A percentile compares a stretch with the other conserved stretches of the same genome.
Evolutionary conservation across 176 grass and related monocot species (phyloP).

Genomic region (Ananas comosus): DNA sequence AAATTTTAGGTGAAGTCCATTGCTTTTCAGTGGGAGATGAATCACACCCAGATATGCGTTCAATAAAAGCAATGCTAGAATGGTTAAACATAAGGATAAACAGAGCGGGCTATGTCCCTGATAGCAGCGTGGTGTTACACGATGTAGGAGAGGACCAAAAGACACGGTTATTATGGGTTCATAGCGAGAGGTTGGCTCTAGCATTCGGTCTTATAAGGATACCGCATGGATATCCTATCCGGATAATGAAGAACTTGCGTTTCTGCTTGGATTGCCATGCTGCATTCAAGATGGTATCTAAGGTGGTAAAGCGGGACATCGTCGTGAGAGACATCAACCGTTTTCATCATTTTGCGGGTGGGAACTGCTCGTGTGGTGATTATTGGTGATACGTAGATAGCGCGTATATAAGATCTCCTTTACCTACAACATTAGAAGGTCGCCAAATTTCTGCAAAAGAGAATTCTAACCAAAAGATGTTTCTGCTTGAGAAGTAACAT

Average conservation of each 20-base stretch:
- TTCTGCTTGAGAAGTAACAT: not conserved
- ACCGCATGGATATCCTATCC: slow-evolving; percentile 8
- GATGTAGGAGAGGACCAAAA: slow-evolving; percentile 18
- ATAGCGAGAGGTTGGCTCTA: slow-evolving; percentile 23
- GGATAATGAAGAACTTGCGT: slow-evolving; percentile 22
- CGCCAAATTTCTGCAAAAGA: not conserved
- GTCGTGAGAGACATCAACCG: slow-evolving; percentile 15
- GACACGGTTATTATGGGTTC: slow-evolving; percentile 11
- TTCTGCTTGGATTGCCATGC: slow-evolving; percentile 24
- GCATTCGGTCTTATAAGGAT: slow-evolving; percentile 18
- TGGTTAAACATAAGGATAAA: slow-evolving; percentile 17
- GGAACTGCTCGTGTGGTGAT: slow-evolving; percentile 26
- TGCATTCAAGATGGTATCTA: slow-evolving; percentile 17
- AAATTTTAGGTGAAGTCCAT: slow-evolving; percentile 18
- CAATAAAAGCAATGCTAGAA: slow-evolving; percentile 18
- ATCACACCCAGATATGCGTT: slow-evolving; percentile 16
- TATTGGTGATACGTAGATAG: slow-evolving; percentile 12
- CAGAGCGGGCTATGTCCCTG: slow-evolving; percentile 18
- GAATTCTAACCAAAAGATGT: not conserved
- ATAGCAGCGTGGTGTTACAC: slow-evolving; percentile 15
- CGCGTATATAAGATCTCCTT: not conserved
- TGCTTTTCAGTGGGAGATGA: slow-evolving; percentile 20
- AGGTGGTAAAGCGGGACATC: slow-evolving; percentile 13
- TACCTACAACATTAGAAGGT: not conserved
- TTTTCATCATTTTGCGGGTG: slow-evolving; percentile 20